These are phyloP conservation scores for Penicillium egyptiacum DNA, from an alignment of 495 filamentous ascomycete genomes.

Conservation along the genomic window DNA sequence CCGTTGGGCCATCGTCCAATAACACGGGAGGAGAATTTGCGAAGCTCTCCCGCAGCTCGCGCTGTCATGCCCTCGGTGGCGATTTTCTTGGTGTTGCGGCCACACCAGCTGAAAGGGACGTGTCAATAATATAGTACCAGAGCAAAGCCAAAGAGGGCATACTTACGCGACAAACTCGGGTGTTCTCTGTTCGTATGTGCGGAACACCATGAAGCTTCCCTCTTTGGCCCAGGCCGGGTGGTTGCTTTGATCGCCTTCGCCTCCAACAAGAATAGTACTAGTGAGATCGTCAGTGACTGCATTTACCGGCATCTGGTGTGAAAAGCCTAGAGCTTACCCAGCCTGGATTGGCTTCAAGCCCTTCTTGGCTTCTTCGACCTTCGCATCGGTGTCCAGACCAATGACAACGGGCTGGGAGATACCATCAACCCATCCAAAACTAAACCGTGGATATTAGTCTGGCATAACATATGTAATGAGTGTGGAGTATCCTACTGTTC, in stretches of 20 bases:
- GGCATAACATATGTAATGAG: too few species aligned
- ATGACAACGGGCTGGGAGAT: constrained; percentile 4
- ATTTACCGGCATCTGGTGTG: too few species aligned
- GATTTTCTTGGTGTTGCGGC: not conserved
- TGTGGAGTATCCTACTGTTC: not conserved
- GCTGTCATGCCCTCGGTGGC: not conserved
- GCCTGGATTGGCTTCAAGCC: constrained; percentile 1
- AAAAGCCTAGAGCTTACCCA: not conserved
- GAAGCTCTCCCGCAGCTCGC: not conserved
- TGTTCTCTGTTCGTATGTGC: constrained; percentile 2
- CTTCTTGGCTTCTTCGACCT: not conserved
- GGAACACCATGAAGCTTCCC: constrained; percentile 11
- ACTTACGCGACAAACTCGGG: constrained; percentile 1
- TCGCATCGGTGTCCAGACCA: not conserved
- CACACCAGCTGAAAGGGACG: not conserved
- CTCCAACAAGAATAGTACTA: constrained; percentile 7
- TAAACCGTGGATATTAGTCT: not conserved
- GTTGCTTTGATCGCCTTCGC: not conserved
- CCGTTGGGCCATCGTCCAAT: constrained; percentile 2
- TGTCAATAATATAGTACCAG: not conserved
- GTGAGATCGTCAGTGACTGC: too few species aligned
- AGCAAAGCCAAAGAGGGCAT: not conserved
- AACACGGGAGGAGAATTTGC: constrained; percentile 1
- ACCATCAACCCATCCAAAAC: constrained; percentile 9
- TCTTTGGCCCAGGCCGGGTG: constrained; percentile 6